phyloP scores from a whole-genome alignment of 345 rosid genomes.

The Ceriops tagal region DNA sequence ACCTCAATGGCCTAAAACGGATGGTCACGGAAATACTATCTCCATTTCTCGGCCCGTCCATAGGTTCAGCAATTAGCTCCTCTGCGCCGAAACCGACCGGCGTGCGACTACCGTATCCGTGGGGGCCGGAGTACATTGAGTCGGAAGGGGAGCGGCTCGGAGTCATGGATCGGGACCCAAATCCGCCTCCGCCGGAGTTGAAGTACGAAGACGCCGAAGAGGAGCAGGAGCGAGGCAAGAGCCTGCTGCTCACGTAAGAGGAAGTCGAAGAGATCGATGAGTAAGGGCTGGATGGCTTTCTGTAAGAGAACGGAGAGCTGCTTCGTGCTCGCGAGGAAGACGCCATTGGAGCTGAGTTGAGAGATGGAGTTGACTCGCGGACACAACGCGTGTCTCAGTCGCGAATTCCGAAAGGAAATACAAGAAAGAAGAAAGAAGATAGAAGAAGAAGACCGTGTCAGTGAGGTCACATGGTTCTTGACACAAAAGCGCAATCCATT shows the following conservation, averaged over 20 bases:
- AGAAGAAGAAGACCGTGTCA: constrained; percentile 53
- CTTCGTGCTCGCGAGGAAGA: constrained; percentile 81
- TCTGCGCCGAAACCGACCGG: constrained; percentile 62
- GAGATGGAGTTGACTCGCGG: constrained; percentile 34
- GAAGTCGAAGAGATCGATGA: constrained; percentile 80
- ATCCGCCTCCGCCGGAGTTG: constrained; percentile 40
- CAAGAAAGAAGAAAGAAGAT: constrained; percentile 8
- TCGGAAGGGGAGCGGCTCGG: constrained; percentile 66
- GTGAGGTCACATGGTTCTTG: constrained; percentile 80
- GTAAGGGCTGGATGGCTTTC: constrained; percentile 71
- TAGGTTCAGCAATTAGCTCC: constrained; percentile 60
- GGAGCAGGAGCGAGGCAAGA: constrained; percentile 77
- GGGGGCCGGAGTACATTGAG: constrained; percentile 37
- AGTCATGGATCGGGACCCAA: constrained; percentile 76
- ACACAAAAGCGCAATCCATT: constrained; percentile 51
- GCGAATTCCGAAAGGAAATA: constrained; percentile 14
- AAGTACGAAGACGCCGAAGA: constrained; percentile 60
- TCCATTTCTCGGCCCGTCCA: constrained; percentile 56
- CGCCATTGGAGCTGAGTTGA: constrained; percentile 37
- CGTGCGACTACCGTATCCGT: constrained; percentile 30
- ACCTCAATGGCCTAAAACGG: constrained; percentile 97
- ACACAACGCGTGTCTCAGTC: constrained; percentile 32
- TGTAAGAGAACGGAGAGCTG: constrained; percentile 77
- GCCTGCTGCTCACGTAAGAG: constrained; percentile 48
- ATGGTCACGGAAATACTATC: constrained; percentile 97